phyloP scores from a whole-genome alignment of 495 filamentous ascomycete species.

The Neurospora cerealis region DNA sequence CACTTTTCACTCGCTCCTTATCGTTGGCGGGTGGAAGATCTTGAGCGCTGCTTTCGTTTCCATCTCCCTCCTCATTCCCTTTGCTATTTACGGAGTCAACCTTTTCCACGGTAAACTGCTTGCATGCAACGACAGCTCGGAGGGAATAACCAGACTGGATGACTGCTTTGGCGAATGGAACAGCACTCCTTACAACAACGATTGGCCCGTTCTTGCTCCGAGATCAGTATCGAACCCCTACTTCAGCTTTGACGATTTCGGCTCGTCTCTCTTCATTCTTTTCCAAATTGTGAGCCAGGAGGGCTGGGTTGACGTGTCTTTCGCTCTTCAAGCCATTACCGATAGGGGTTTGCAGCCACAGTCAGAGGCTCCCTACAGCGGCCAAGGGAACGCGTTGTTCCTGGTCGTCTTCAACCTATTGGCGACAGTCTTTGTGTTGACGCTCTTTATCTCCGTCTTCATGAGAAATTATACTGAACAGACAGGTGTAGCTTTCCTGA shows the following conservation, averaged over 20 bases:
- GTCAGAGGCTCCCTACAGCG: conserved; percentile 35
- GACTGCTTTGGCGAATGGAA: conserved; percentile 78
- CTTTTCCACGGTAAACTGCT: conserved; percentile 79
- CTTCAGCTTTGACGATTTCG: conserved; percentile 93
- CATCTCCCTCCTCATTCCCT: conserved; percentile 86
- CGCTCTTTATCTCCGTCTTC: conserved; percentile 96
- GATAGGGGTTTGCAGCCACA: conserved; percentile 62
- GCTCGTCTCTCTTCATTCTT: conserved; percentile 82
- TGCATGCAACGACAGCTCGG: conserved; percentile 63
- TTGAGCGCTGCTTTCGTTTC: conserved; percentile 82
- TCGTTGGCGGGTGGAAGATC: conserved; percentile 88
- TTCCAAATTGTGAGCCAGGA: conserved; percentile 99
- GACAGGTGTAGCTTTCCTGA: conserved; percentile 93
- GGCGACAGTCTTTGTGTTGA: conserved; percentile 94
- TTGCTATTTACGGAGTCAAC: conserved; percentile 90
- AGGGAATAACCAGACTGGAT: conserved; percentile 43
- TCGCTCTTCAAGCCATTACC: conserved; percentile 71
- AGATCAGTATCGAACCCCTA: conserved; percentile 70
- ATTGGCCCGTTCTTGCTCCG: conserved; percentile 78
- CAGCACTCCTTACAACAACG: conserved; percentile 55
- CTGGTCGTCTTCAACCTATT: conserved; percentile 96
- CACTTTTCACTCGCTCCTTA: conserved; percentile 92
- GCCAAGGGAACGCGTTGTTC: conserved; percentile 83
- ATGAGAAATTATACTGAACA: conserved; percentile 99
- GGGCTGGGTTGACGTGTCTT: conserved; percentile 91